Base-by-base conservation (phyloP, 1,284 basidiomycete genomes). In the Hypsizygus ulmarius region DNA sequence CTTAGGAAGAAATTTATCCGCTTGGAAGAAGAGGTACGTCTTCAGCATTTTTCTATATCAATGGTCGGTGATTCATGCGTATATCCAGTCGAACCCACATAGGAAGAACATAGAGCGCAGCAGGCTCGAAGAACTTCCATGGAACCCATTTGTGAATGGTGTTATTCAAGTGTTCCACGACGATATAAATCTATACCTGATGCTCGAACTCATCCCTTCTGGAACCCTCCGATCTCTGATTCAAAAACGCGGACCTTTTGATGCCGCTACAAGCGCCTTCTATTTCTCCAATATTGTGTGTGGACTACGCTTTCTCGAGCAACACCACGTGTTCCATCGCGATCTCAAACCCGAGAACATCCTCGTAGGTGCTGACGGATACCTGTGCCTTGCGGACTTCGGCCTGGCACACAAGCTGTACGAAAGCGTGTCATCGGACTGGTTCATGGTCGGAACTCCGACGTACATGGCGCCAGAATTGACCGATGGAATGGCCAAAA, bases 331-430 rank as follows among this genome's bases (percentile, higher is more conserved):
- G 54, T 80, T 88, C 3, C 92, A 94, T 64, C 77, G 88, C n/a
- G 89, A 93, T 62, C 75, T 94, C 58, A 93, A 93, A 64, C 88
- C 89, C 7, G 86, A 84, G 58, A 93, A 93, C 57, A 84, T 94
- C 48, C 73, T 94, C 28, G 71, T 94, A 43, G 77, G 74, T 39
- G 59, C 65, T 1, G 74, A 81, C 51, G 79, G 81, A 14, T 82
- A 83, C 59, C 64, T 90, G 59, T 79, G 81, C 64, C 73, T 92
- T 18, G 81, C 79, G 7, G 89, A 92, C 63, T 88, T 92, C 63
- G 87, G 87, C 5, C 62, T 78, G 34, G 77, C 81, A 2, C 81
- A 79, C 53, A 69, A 74, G 33, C 74, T 54, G 63, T 47, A 55
- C 30, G 43, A 47, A n/a, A 40, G 30, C 5, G 52, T 60, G 9